Percentiles rank a stretch among this genome's conserved stretches.
phyloP scores from a whole-genome alignment of 768 basidiomycete genomes.

The Dendrothele bispora region DNA sequence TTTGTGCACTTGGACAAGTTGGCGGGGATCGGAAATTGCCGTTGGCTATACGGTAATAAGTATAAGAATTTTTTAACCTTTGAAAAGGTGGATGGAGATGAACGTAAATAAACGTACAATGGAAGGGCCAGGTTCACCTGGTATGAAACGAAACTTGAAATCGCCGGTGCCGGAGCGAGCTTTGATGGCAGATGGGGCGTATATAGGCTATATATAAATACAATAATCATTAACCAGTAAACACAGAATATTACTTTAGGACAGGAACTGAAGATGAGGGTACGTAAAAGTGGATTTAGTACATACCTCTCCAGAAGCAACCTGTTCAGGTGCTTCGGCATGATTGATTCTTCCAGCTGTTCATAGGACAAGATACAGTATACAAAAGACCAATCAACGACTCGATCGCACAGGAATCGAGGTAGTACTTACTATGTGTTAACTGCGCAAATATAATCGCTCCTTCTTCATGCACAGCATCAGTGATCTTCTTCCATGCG shows the following conservation, averaged over 20 bases:
- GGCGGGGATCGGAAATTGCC: constrained; percentile 28
- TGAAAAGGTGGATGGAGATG: not conserved
- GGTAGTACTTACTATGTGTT: not conserved
- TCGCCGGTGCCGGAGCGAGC: constrained; percentile 25
- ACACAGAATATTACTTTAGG: too few species aligned
- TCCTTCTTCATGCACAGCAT: constrained; percentile 33
- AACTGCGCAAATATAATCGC: constrained; percentile 27
- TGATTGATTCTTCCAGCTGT: constrained; percentile 24
- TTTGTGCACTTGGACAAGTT: constrained; percentile 27
- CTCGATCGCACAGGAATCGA: constrained; percentile 2
- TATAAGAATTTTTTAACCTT: not conserved
- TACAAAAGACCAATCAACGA: constrained; percentile 21
- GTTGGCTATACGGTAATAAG: constrained; percentile 19
- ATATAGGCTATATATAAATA: constrained; percentile 18
- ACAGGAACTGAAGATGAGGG: not conserved
- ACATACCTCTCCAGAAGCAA: constrained; percentile 22
- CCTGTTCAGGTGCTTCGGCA: constrained; percentile 28
- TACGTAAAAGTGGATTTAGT: too few species aligned
- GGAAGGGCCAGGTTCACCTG: constrained; percentile 27
- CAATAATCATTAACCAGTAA: not conserved
- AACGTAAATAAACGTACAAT: constrained; percentile 5
- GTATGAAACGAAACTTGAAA: constrained; percentile 22
- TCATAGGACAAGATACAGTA: constrained; percentile 3
- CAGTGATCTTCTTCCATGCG: constrained; percentile 31
- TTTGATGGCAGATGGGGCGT: constrained; percentile 23